Evolutionary conservation across 2,329 filamentous ascomycete genomes (phyloP), one percentile per base, ranked within the genome.

Genomic region (Apiospora kogelbergensis): DNA sequence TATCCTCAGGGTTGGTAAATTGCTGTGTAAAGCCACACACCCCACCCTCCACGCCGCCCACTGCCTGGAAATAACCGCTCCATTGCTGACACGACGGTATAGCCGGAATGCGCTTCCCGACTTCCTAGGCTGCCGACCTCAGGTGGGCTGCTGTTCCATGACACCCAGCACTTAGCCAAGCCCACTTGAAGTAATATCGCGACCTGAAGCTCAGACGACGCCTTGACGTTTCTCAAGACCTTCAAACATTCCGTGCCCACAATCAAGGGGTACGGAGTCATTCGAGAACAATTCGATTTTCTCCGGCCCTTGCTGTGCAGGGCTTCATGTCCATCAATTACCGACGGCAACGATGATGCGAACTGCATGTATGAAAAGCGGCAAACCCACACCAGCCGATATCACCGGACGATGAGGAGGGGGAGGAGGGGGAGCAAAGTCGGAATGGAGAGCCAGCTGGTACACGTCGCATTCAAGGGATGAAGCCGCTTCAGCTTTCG

Each of bases 231-330:
- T 46, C 30, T 24, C 20, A 3, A n/a, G 44, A 66, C 42, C 45
- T 66, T 66, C 65, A 48, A 40, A 66, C 64, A 37, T 37, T 60
- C 30, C 13, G 44, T 66, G 65, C 33, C 42, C 42, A 22, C 65
- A 48, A 24, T 40, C 44, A 40, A 37, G 44, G 65, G 42, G 65
- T 17, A 65, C 20, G 41, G 44, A 37, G 13, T 48, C 65, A 33
- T 66, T 66, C 65, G 65, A 66, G 65, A 66, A 66, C 26, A 66
- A 48, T 66, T 66, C 65, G 65, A 66, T 45, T 53, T 53, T 53
- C 63, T 65, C 41, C 63, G 63, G 63, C 53, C 53, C 53, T 60
- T 60, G 53, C 53, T 37, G 26, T 30, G 20, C 30, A 37, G 30
- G 30, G 53, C 17, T 26, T 60, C 30, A 37, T 30, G 6, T 17